Percentiles rank a stretch among this genome's conserved stretches.
Conservation (phyloP, 1,139 yeast genomes). For the Nakaseomyces delphensis region DNA sequence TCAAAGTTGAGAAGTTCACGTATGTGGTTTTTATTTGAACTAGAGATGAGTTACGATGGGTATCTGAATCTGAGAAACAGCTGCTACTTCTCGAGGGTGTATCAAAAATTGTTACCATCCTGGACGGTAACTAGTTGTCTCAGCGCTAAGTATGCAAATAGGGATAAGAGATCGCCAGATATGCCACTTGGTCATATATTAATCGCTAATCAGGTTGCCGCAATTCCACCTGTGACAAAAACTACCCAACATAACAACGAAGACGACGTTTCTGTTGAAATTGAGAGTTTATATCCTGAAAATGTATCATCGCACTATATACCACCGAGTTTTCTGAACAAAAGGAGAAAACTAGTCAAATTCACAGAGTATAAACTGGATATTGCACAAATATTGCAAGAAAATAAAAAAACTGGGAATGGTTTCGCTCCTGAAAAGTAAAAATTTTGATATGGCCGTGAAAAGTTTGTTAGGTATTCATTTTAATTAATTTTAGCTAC, state of each 20-base stretch:
- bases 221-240: not conserved
- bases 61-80: constrained; percentile 21
- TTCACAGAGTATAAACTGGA: constrained; percentile 17
- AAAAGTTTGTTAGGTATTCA: too few species aligned
- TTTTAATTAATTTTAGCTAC: too few species aligned
- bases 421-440: not conserved
- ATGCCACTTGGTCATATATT: constrained; percentile 9
- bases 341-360: constrained; percentile 12
- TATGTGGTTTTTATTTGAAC: constrained; percentile 27
- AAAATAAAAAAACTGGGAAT: not conserved
- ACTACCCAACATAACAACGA: not conserved
- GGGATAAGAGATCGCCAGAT: not conserved
- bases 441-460: too few species aligned
- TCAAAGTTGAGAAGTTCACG: constrained; percentile 13
- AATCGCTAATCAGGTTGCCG: not conserved
- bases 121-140: constrained; percentile 19
- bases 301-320: constrained; percentile 7
- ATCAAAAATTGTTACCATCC: constrained; percentile 15
- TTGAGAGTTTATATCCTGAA: constrained; percentile 14
- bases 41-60: constrained; percentile 23
- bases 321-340: constrained; percentile 15
- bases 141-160: constrained; percentile 7
- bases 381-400: constrained; percentile 14
- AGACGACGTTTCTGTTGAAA: constrained; percentile 11
- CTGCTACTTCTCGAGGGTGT: constrained; percentile 23